These are phyloP conservation scores for Penicillium sp. DNA, from an alignment of 2,329 filamentous ascomycete species.

Conservation along the genomic window DNA sequence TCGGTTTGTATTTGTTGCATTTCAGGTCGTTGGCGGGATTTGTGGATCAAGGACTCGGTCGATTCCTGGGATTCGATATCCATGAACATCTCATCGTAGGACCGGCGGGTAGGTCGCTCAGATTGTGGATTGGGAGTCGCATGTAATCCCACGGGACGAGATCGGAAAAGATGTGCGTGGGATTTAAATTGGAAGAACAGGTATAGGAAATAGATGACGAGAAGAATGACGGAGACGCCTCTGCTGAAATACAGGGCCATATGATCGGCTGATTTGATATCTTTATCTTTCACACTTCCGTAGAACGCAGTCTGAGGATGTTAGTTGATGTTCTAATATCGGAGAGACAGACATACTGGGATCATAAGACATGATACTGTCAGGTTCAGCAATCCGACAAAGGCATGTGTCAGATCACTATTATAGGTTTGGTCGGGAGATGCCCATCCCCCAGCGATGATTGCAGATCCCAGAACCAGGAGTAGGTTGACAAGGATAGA, in stretches of 20 bases:
- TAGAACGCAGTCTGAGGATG: constrained; percentile 71
- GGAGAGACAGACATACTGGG: constrained; percentile 56
- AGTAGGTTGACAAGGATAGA: constrained; percentile 84
- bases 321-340: constrained; percentile 27
- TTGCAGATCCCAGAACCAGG: constrained; percentile 83
- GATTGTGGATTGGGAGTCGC: constrained; percentile 65
- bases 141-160: constrained; percentile 61
- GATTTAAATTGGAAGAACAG: constrained; percentile 11
- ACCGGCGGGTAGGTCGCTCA: background rate
- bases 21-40: constrained; percentile 2
- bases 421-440: constrained; percentile 91
- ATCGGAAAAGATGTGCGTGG: constrained; percentile 9
- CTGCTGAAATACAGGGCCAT: constrained; percentile 13
- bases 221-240: constrained; percentile 11
- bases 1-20: constrained; percentile 13
- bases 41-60: background rate
- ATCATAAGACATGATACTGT: constrained; percentile 84
- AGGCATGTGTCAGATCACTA: constrained; percentile 89
- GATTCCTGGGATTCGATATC: constrained; percentile 10
- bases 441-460: constrained; percentile 75
- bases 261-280: constrained; percentile 53
- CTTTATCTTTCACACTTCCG: constrained; percentile 67
- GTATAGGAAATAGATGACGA: constrained; percentile 12
- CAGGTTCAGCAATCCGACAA: constrained; percentile 80
- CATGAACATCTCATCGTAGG: constrained; percentile 18